phyloP scores from a whole-genome alignment of 106 monocot genomes.

The Xerophyta viscosa region DNA sequence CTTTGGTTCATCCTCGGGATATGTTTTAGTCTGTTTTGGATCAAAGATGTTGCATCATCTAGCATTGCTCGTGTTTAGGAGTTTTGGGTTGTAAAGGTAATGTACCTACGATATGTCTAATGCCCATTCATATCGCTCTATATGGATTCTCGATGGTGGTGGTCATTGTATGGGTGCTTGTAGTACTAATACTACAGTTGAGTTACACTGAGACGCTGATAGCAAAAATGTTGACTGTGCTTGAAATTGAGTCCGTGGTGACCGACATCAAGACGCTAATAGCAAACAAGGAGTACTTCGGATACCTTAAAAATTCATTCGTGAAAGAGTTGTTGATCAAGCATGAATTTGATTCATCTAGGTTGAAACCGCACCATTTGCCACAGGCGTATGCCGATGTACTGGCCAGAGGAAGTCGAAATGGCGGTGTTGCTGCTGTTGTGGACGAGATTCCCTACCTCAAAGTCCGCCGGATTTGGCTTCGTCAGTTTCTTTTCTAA shows the following conservation, averaged over 20 bases:
- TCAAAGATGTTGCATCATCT: too few species aligned
- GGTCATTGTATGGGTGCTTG: slow-evolving; percentile 22
- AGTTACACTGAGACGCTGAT: slow-evolving; percentile 22
- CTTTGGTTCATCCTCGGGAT: too few species aligned
- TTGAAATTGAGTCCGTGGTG: slow-evolving; percentile 3
- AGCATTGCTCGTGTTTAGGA: too few species aligned
- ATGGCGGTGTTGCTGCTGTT: slow-evolving; percentile 28
- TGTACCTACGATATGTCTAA: too few species aligned
- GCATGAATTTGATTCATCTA: slow-evolving; percentile 6
- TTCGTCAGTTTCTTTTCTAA: slow-evolving; percentile 15
- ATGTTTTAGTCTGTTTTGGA: too few species aligned
- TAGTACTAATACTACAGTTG: slow-evolving; percentile 12
- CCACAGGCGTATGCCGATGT: slow-evolving; percentile 18
- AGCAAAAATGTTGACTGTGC: slow-evolving; percentile 23
- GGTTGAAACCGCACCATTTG: slow-evolving; percentile 6
- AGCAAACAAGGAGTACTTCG: slow-evolving; percentile 12
- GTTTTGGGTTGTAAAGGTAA: too few species aligned
- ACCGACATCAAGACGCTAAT: neutral
- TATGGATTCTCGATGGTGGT: slow-evolving; percentile 8
- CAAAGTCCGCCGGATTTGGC: slow-evolving; percentile 31
- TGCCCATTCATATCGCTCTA: neutral
- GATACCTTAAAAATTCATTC: slow-evolving; percentile 20
- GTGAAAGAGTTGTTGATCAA: slow-evolving; percentile 6
- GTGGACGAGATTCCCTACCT: slow-evolving; percentile 40
- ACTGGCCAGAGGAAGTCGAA: slow-evolving; percentile 10